Conservation (phyloP, 2,329 filamentous ascomycete species). For the Xylaria sp. region DNA sequence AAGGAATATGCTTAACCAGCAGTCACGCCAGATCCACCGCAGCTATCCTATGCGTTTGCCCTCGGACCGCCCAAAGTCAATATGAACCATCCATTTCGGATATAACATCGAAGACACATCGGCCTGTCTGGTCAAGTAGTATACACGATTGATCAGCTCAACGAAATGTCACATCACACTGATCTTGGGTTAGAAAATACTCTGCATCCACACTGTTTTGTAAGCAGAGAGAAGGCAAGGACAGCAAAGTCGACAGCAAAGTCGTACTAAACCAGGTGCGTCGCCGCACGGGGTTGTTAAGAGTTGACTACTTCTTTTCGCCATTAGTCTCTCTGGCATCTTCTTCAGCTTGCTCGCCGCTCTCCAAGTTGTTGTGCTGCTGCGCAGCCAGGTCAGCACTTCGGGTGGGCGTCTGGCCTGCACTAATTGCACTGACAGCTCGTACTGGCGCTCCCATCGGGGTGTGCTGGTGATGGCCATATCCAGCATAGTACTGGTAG, state of each 20-base stretch:
- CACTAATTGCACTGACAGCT: slow-evolving; percentile 16
- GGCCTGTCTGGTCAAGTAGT: slow-evolving; percentile 28
- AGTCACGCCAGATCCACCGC: slow-evolving; percentile 41
- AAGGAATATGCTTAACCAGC: slow-evolving; percentile 42
- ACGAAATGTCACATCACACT: slow-evolving; percentile 20
- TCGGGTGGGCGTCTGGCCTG: slow-evolving; percentile 30
- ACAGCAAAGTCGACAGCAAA: not conserved
- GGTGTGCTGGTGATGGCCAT: slow-evolving; percentile 25
- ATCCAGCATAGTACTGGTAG: slow-evolving; percentile 36
- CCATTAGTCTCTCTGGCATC: slow-evolving; percentile 17
- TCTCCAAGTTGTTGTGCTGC: slow-evolving; percentile 28
- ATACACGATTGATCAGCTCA: slow-evolving; percentile 29
- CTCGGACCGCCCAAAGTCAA: slow-evolving; percentile 36
- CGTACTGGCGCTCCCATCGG: slow-evolving; percentile 22
- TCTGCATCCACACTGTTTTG: slow-evolving; percentile 14
- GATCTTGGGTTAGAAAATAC: slow-evolving; percentile 30
- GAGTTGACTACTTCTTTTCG: slow-evolving; percentile 26
- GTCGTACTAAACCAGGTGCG: not conserved
- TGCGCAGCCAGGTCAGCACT: slow-evolving; percentile 25
- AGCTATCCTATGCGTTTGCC: slow-evolving; percentile 45
- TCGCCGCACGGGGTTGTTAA: not conserved
- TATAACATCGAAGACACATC: slow-evolving; percentile 29
- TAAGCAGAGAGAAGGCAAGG: slow-evolving; percentile 27
- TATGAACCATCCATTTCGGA: slow-evolving; percentile 26
- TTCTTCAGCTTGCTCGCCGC: slow-evolving; percentile 20